Conservation (phyloP, 2,329 filamentous ascomycete species). For the Neodidymelliopsis sp. region DNA sequence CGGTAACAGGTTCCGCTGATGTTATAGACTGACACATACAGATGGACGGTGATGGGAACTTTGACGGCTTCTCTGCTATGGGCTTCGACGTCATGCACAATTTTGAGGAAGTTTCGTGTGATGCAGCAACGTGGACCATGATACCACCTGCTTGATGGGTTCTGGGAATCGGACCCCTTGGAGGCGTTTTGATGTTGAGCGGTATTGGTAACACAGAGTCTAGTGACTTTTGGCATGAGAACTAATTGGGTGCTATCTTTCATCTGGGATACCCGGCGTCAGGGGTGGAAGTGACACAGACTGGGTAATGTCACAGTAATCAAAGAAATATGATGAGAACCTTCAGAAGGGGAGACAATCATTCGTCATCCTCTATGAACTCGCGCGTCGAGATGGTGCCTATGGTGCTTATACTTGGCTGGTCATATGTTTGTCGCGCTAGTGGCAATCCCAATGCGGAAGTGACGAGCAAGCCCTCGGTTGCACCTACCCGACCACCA, state of each 20-base stretch:
- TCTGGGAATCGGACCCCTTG: neutral
- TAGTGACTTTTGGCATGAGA: constrained; percentile 1
- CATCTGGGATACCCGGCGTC: constrained; percentile 14
- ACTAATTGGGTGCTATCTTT: constrained; percentile 10
- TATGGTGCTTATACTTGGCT: too few relatives aligned
- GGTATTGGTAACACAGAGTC: constrained; percentile 8
- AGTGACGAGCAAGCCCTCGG: constrained; percentile 16
- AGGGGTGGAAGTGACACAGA: too few relatives aligned
- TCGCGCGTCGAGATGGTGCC: too few relatives aligned
- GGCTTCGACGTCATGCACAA: constrained; percentile 80
- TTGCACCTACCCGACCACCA: constrained; percentile 9
- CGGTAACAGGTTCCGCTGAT: neutral
- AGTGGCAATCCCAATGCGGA: constrained; percentile 7
- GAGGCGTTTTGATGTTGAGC: constrained; percentile 8
- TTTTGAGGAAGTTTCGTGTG: constrained; percentile 81
- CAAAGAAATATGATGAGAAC: too few relatives aligned
- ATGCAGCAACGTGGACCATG: constrained; percentile 68
- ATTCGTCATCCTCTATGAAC: too few relatives aligned
- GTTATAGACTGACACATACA: constrained; percentile 50
- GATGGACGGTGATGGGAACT: constrained; percentile 75
- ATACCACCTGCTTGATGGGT: constrained; percentile 53
- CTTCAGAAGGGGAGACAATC: too few relatives aligned
- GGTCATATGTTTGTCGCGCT: too few relatives aligned
- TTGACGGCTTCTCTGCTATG: constrained; percentile 78
- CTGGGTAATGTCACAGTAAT: too few relatives aligned